phyloP scores from a whole-genome alignment of 2,329 filamentous ascomycete genomes.

The Malbranchea zuffiana region DNA sequence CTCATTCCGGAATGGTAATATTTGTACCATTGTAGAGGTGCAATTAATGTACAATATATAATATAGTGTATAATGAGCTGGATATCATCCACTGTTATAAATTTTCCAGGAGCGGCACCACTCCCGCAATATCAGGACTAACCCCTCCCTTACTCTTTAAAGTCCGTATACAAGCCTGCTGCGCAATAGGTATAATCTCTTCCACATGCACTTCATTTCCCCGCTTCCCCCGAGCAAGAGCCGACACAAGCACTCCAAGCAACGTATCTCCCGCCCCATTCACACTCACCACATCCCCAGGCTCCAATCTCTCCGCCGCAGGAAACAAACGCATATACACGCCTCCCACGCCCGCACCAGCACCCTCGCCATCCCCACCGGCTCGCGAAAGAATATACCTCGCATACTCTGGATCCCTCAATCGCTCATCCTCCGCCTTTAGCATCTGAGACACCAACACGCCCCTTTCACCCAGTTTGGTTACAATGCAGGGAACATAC shows the following conservation, averaged over 20 bases:
- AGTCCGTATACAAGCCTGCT: constrained; percentile 68
- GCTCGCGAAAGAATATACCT: constrained; percentile 62
- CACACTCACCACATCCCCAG: constrained; percentile 66
- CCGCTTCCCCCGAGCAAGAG: constrained; percentile 49
- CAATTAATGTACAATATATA: not conserved
- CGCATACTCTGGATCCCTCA: constrained; percentile 52
- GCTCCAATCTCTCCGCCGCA: constrained; percentile 49
- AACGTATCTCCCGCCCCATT: constrained; percentile 95
- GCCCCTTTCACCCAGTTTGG: constrained; percentile 68
- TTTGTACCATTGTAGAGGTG: not conserved
- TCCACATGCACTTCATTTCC: constrained; percentile 40
- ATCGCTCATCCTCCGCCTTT: constrained; percentile 52
- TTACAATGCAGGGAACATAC: constrained; percentile 73
- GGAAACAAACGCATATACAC: constrained; percentile 74
- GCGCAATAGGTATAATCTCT: constrained; percentile 64
- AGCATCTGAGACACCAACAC: constrained; percentile 67
- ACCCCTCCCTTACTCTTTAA: constrained; percentile 67
- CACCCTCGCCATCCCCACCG: constrained; percentile 22
- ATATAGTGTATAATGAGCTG: too few relatives aligned
- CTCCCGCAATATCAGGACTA: constrained; percentile 23
- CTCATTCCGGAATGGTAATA: constrained; percentile 4
- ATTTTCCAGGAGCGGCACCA: constrained; percentile 13
- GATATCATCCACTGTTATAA: too few relatives aligned
- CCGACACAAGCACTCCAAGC: constrained; percentile 71
- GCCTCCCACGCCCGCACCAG: constrained; percentile 49